Conservation (phyloP, 345 rosid species). For the Pistacia atlantica region DNA sequence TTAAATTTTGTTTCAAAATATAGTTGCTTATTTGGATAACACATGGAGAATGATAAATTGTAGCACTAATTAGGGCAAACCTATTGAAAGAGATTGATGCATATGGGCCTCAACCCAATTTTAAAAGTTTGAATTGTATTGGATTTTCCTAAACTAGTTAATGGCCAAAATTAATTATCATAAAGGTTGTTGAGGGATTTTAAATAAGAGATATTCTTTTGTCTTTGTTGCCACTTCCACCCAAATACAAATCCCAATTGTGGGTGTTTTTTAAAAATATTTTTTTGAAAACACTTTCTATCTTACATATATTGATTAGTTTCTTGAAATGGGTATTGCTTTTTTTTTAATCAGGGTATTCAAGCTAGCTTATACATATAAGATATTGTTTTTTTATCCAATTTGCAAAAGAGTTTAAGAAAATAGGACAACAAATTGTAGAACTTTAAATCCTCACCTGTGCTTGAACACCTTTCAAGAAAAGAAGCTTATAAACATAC, state of each 20-base stretch:
- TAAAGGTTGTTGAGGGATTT: background rate
- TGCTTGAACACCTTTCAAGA: conserved; percentile 5
- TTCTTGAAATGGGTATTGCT: too few relatives aligned
- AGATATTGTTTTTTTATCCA: too few relatives aligned
- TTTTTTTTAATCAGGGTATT: too few relatives aligned
- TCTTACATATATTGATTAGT: too few relatives aligned
- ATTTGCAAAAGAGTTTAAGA: background rate
- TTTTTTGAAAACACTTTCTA: background rate
- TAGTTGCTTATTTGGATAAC: background rate
- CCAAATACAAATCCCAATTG: background rate
- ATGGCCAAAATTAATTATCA: background rate
- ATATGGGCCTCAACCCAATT: too few relatives aligned
- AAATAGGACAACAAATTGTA: background rate
- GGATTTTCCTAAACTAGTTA: background rate
- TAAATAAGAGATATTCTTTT: background rate
- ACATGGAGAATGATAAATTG: background rate
- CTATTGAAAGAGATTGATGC: too few relatives aligned
- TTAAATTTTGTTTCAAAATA: conserved; percentile 7
- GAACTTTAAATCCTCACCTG: conserved; percentile 12
- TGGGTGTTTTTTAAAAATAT: too few relatives aligned
- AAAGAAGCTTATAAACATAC: background rate
- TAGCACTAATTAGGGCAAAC: background rate
- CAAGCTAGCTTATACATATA: too few relatives aligned
- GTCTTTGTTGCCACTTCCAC: background rate
- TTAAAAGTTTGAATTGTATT: too few relatives aligned